Evolutionary conservation across 495 filamentous ascomycete species (phyloP), one percentile per base, ranked within the genome.

Genomic region (Penicillium waksmanii): DNA sequence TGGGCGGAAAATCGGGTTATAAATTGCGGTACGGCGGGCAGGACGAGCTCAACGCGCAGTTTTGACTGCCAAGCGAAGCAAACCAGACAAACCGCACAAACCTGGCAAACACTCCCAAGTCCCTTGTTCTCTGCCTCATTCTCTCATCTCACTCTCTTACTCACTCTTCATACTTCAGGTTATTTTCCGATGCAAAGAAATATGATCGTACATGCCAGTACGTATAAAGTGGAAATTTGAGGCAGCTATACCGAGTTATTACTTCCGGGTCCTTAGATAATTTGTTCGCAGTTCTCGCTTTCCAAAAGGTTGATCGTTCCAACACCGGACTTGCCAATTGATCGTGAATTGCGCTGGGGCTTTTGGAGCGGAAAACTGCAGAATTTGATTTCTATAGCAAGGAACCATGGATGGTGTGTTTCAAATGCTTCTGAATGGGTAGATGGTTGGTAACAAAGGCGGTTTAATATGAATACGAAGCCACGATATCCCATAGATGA

Each of bases 1-100:
- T 78, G 78, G 62, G 70, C 63, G 63, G 66, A 64, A 56, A 56
- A 61, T 55, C 60, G 0, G 33, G 60, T 64, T 71, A 63, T 71
- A 71, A 68, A 68, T 11, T 47, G 25, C 18, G 25, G 34, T 68
- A 65, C 62, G 65, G 65, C 21, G 33, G 53, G 25, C 65, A 50
- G n/a, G 40, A 15, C 8, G 7, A 40, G 46, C 61, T 50, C 13
- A 15, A 17, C 9, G 34, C 21, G 62, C 55, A 61, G 57, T 61
- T 61, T 42, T 61, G 35, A 4, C 19, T 21, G 7, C 2, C 19
- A 48, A 48, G 21, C 21, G 1, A 9, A 18, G 17, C 40, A 44
- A 44, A 44, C 42, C 13, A 10, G 8, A 10, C 17, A 44, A 19
- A 19, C 17, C 15, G 13, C 6, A 44, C 42, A 12, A 9, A 44